Evolutionary conservation across 169 alveolate genomes (phyloP).

Genomic region (Theileria orientalis): DNA sequence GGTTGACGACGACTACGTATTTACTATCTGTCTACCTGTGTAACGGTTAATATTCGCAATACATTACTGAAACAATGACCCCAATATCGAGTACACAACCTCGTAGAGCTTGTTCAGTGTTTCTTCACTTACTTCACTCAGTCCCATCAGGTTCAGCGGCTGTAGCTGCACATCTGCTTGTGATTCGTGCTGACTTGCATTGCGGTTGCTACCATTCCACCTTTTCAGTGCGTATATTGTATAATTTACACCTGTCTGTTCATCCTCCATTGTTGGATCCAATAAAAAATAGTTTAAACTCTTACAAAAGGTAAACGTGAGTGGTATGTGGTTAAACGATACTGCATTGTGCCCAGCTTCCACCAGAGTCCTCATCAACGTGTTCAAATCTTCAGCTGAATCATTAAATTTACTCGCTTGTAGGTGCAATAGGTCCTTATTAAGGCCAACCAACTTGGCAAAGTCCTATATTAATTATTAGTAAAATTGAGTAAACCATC

Average conservation of each 20-base stretch:
- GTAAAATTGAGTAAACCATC: no score
- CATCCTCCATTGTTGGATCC: constrained; percentile 61
- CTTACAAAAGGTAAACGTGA: constrained; percentile 48
- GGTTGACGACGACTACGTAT: no score
- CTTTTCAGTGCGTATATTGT: constrained; percentile 23
- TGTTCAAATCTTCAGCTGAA: neutral
- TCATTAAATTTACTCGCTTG: no score
- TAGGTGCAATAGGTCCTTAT: no score
- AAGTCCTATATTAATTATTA: no score
- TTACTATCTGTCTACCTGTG: neutral
- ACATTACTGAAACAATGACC: neutral
- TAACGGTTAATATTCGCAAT: neutral
- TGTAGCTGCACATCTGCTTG: constrained; percentile 19
- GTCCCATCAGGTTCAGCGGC: constrained; percentile 46
- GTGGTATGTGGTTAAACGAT: constrained; percentile 19
- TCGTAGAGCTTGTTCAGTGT: constrained; percentile 4
- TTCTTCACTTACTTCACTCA: constrained; percentile 11
- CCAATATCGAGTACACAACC: neutral
- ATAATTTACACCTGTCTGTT: constrained; percentile 25
- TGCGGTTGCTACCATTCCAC: neutral
- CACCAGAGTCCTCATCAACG: no score
- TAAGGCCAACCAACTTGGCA: no score
- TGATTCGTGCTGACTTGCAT: neutral
- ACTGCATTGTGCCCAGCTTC: neutral
- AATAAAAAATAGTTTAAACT: constrained; percentile 23